Evolutionary conservation across 257 asterid species (phyloP), one percentile per base, ranked within the genome.

Genomic region (Fraxinus cuspidata): DNA sequence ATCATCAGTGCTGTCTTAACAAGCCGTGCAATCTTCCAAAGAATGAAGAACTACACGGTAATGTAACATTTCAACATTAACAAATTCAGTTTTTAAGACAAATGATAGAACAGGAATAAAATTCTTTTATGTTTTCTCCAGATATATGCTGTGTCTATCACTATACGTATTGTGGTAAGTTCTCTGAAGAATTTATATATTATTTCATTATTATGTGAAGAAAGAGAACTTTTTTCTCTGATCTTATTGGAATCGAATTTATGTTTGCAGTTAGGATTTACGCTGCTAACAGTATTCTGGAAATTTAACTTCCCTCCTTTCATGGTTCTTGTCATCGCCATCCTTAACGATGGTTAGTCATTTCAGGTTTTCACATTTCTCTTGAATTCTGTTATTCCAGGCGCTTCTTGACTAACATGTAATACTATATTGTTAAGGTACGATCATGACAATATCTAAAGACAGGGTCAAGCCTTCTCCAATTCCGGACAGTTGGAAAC

Each of bases 401-500:
- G 10, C 18, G 44, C 31, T 53, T 16, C 44, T 67, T 23, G 35
- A 68, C 81, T 82, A 71, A 82, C 72, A 28, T 34, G 37, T 10
- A 53, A 31, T 28, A 11, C 51, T 82, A 31, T 82, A 31, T 32
- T 35, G 1, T 78, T 27, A 74, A 83, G 87, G 89, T 23, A 85
- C 89, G 1, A 85, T 85, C 29, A 83, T 85, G 86, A 83, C 87
- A 19, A 83, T 83, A 78, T 83, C 89, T 6, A 83, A 85, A 78
- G 89, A 85, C 77, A 83, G 89, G 38, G 85, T 83, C 1, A 83
- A 79, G 29, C 87, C 89, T 10, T 85, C 89, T 78, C 89, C 89
- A 65, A 25, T 76, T 70, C 89, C 89, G 53, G 89, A 83, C 74
- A 83, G 89, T 73, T 83, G 89, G 89, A 85, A 85, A 78, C 89